Percentiles rank a stretch among this genome's conserved stretches.
Evolutionary conservation across 2,329 filamentous ascomycete species (phyloP).

Genomic region (Aureobasidium zeae): DNA sequence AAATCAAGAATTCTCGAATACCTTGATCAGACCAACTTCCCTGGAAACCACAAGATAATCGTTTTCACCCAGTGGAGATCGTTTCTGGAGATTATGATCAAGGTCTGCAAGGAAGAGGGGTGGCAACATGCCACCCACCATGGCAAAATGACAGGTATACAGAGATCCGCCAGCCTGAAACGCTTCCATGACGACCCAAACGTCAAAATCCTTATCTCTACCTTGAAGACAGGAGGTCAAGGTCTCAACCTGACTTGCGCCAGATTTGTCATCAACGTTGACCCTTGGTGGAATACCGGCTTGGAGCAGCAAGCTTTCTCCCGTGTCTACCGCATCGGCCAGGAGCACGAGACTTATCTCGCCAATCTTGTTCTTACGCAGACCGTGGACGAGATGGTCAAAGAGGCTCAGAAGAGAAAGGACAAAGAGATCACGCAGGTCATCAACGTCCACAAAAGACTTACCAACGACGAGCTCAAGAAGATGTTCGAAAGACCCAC

Average conservation of each 20-base stretch:
- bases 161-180: slow-evolving; percentile 39
- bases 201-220: slow-evolving; percentile 44
- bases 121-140: slow-evolving; percentile 43
- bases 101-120: slow-evolving; percentile 41
- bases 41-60: slow-evolving; percentile 46
- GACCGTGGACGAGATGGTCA: slow-evolving; percentile 51
- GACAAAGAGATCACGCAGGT: slow-evolving; percentile 35
- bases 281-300: slow-evolving; percentile 42
- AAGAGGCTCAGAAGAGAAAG: slow-evolving; percentile 49
- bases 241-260: slow-evolving; percentile 54
- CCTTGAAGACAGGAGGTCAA: slow-evolving; percentile 48
- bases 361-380: slow-evolving; percentile 47
- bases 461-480: not conserved
- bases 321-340: slow-evolving; percentile 57
- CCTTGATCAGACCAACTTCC: slow-evolving; percentile 24
- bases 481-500: not conserved
- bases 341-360: slow-evolving; percentile 50
- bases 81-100: slow-evolving; percentile 43
- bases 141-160: slow-evolving; percentile 37
- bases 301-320: slow-evolving; percentile 39
- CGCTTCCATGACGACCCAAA: slow-evolving; percentile 36
- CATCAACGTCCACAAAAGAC: slow-evolving; percentile 32
- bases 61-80: slow-evolving; percentile 52
- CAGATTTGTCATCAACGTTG: slow-evolving; percentile 38
- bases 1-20: slow-evolving; percentile 40